Percentiles rank a stretch among this genome's conserved stretches.
These are phyloP conservation scores for Filobasidium floriforme DNA, from an alignment of 768 basidiomycete species.

Conservation along the genomic window DNA sequence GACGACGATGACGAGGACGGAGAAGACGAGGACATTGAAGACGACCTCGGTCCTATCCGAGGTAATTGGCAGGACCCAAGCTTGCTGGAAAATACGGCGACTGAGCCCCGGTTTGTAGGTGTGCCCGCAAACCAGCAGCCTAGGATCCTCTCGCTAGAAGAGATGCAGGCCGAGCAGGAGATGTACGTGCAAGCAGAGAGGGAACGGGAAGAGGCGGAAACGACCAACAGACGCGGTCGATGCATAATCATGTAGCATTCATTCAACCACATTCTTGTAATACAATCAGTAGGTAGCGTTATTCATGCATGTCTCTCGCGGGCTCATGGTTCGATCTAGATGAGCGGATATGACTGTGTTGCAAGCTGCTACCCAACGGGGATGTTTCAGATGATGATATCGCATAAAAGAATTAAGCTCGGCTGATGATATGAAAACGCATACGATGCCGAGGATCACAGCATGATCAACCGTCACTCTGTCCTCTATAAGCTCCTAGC, in stretches of 20 bases:
- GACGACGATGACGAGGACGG: slow-evolving; percentile 6
- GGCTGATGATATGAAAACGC: too few species aligned
- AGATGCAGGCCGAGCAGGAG: slow-evolving; percentile 10
- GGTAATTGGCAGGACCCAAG: not conserved
- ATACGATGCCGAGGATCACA: too few species aligned
- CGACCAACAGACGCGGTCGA: not conserved
- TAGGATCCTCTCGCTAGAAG: slow-evolving; percentile 7
- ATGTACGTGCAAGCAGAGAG: not conserved
- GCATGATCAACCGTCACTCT: too few species aligned
- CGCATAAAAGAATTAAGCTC: too few species aligned
- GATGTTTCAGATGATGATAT: too few species aligned
- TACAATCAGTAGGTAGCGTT: too few species aligned
- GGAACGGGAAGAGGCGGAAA: not conserved
- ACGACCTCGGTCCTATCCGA: not conserved
- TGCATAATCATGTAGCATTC: slow-evolving; percentile 13
- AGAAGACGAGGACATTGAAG: slow-evolving; percentile 7
- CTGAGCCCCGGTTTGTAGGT: not conserved
- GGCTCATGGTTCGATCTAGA: too few species aligned
- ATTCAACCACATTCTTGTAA: too few species aligned
- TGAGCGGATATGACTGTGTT: too few species aligned
- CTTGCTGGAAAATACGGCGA: not conserved
- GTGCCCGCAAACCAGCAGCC: not conserved
- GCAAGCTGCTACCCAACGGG: too few species aligned
- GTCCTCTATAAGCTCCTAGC: too few species aligned
- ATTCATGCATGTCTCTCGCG: too few species aligned